Base-by-base conservation (phyloP, 495 filamentous ascomycete genomes). In the Annulohypoxylon bovei region DNA sequence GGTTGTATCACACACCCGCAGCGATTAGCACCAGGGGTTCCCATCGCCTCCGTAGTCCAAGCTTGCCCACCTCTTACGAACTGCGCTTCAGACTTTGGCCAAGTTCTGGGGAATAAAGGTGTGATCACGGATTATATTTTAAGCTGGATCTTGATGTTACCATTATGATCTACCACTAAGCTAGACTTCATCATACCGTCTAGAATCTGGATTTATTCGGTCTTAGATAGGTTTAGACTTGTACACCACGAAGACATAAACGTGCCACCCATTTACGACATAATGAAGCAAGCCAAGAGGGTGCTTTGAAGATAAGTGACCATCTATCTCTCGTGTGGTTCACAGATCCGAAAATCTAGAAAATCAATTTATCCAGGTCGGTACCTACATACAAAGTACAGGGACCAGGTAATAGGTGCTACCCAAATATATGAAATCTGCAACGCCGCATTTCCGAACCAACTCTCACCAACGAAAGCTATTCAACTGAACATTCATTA, bases 21-120 rank as follows among this genome's bases (percentile, higher is more conserved):
- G 65, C 44, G 65, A 72, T 68, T 55, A 37, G 65, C 70, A 62
- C 70, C 61, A 72, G 70, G 70, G 56, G 65, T 72, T 72, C 64
- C 59, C 69, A 72, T 65, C 49, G 12, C n/a, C 60, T 54, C 70
- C 65, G 47, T 57, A 68, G 65, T 65, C 65, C 49, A 68, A 61
- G 40, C 70, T 56, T 18, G 1, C 23, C 23, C 33, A 56, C 65
- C 61, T 72, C 70, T 68, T 65, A 72, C 70, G 54, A 62, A 40
- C 61, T 39, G 23, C 61, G 70, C 70, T 62, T 68, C 70, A 72
- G 61, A 67, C 16, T 60, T 23, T 46, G 54, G 56, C 70, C 61
- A 62, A 61, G 40, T 35, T 68, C 54, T 56, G 54, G 63, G 64
- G 54, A 52, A 65, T 55, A 56, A 44, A 54, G 22, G 11, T 44